Conservation (phyloP, 768 basidiomycete species). For the Rhodotorula babjevae region DNA sequence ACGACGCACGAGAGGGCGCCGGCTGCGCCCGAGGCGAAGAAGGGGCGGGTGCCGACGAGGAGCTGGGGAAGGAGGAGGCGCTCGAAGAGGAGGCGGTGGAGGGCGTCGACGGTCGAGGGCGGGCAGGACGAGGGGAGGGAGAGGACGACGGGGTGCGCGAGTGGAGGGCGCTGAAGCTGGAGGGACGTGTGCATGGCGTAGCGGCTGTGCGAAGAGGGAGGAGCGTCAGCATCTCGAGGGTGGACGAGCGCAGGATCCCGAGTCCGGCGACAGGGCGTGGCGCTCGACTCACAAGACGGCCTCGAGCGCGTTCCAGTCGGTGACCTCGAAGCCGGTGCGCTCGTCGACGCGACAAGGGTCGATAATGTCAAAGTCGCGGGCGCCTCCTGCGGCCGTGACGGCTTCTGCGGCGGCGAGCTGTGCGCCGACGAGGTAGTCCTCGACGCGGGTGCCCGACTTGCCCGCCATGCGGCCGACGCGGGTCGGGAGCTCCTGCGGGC, state of each 20-base stretch:
- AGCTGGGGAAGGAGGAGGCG: slow-evolving; percentile 84
- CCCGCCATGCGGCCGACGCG: slow-evolving; percentile 62
- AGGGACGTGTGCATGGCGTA: slow-evolving; percentile 70
- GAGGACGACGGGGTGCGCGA: slow-evolving; percentile 79
- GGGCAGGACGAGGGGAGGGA: slow-evolving; percentile 64
- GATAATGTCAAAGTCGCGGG: slow-evolving; percentile 65
- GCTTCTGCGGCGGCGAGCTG: slow-evolving; percentile 5
- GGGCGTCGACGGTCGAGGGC: slow-evolving; percentile 62
- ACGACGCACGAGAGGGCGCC: slow-evolving; percentile 68
- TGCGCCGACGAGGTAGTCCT: slow-evolving; percentile 32
- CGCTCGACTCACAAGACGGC: slow-evolving; percentile 67
- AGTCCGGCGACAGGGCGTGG: neutral
- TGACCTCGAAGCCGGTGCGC: slow-evolving; percentile 48
- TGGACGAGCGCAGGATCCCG: neutral
- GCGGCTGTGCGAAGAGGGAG: slow-evolving; percentile 60
- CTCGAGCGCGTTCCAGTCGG: slow-evolving; percentile 78
- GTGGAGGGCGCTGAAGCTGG: slow-evolving; percentile 71
- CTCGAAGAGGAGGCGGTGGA: slow-evolving; percentile 83
- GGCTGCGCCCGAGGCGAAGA: slow-evolving; percentile 75
- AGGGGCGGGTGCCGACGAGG: slow-evolving; percentile 71
- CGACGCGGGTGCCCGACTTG: slow-evolving; percentile 6
- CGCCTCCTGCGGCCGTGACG: slow-evolving; percentile 49
- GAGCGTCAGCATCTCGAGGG: neutral
- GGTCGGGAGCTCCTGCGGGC: slow-evolving; percentile 65
- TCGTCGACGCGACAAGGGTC: slow-evolving; percentile 71